A percentile compares a stretch with the other conserved stretches of the same genome.
Evolutionary conservation across 257 asterid genomes (phyloP).

Genomic region (Capsicum baccatum): DNA sequence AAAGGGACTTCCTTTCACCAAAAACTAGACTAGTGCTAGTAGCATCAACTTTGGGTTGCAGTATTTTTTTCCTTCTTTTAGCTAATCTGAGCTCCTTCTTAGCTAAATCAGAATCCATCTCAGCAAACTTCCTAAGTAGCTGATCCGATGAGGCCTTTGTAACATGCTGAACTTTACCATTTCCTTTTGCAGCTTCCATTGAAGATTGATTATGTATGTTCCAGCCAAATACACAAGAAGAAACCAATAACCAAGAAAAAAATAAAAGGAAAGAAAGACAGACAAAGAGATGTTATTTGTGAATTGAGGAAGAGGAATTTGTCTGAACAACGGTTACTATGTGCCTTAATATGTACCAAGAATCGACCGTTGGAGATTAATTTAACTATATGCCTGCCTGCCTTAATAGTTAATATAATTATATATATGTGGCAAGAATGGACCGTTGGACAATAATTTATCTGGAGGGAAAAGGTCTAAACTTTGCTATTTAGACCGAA

Average conservation of each 20-base stretch:
- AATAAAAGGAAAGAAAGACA: not conserved
- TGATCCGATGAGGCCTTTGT: conserved; percentile 79
- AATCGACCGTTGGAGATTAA: not conserved
- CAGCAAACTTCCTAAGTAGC: conserved; percentile 83
- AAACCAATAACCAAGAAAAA: not conserved
- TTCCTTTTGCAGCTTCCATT: conserved; percentile 28
- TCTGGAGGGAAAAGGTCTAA: too few species aligned
- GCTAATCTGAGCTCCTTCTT: conserved; percentile 56
- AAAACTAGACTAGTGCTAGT: conserved; percentile 17
- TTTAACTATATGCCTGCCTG: too few species aligned
- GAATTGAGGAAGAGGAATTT: not conserved
- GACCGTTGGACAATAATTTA: not conserved
- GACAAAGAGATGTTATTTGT: not conserved
- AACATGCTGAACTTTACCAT: conserved; percentile 66
- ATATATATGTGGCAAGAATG: not conserved
- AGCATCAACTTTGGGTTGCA: conserved; percentile 10
- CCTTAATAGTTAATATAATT: too few species aligned
- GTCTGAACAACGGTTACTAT: not conserved
- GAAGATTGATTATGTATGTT: too few species aligned
- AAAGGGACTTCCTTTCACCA: conserved; percentile 63
- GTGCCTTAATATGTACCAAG: not conserved
- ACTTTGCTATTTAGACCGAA: too few species aligned
- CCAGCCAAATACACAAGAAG: not conserved
- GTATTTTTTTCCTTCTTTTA: conserved; percentile 50
- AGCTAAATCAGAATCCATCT: conserved; percentile 50